Evolutionary conservation across 2,329 filamentous ascomycete species (phyloP).

Genomic region (Calonectria pauciramosa): DNA sequence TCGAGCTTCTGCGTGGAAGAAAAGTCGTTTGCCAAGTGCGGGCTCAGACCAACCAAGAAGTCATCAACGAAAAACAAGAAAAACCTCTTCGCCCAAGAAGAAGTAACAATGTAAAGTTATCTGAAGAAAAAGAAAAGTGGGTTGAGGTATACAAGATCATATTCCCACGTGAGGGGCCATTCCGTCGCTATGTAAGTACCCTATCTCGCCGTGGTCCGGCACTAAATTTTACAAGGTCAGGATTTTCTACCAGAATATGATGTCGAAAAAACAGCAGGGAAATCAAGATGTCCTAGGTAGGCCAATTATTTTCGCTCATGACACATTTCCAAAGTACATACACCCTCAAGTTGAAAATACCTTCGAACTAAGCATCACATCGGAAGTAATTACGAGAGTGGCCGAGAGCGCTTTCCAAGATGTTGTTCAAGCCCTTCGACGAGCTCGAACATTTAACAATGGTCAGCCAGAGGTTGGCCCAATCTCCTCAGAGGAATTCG

Average conservation of each 20-base stretch:
- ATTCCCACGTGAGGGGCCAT: conserved; percentile 24
- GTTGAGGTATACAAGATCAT: conserved; percentile 28
- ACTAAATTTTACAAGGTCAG: too few relatives aligned
- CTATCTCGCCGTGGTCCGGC: too few relatives aligned
- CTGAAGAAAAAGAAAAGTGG: conserved; percentile 34
- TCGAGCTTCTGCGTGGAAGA: conserved; percentile 12
- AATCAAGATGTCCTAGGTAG: too few relatives aligned
- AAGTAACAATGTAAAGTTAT: conserved; percentile 20
- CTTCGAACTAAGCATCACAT: not conserved
- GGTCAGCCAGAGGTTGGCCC: not conserved
- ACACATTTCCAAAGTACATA: too few relatives aligned
- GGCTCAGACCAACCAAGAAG: too few relatives aligned
- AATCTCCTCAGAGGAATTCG: not conserved
- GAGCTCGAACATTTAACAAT: not conserved
- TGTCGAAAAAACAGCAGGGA: too few relatives aligned
- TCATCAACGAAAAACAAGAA: too few relatives aligned
- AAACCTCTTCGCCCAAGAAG: too few relatives aligned
- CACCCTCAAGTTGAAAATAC: too few relatives aligned
- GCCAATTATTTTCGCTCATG: too few relatives aligned
- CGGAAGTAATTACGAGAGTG: not conserved
- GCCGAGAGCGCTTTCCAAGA: not conserved
- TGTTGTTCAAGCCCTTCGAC: not conserved
- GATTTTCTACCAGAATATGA: too few relatives aligned
- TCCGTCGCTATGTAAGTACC: too few relatives aligned
- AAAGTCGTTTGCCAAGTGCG: conserved; percentile 13